A percentile compares a stretch with the other conserved stretches of the same genome.
Evolutionary conservation across 2,329 filamentous ascomycete genomes (phyloP).

Genomic region (Penicillium vulpinum): DNA sequence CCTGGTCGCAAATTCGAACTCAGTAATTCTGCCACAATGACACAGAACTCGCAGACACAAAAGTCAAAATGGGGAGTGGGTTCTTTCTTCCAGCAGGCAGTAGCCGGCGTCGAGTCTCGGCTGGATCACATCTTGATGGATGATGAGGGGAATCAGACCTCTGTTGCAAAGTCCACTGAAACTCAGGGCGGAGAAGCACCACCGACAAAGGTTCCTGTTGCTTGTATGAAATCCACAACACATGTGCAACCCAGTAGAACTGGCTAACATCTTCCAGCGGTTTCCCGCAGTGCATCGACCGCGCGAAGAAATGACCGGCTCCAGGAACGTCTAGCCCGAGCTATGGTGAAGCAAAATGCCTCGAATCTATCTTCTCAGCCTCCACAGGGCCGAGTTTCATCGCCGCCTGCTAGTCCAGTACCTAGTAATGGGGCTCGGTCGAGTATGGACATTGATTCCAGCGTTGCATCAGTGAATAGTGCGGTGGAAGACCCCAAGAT

Average conservation of each 20-base stretch:
- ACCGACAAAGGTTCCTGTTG: constrained; percentile 22
- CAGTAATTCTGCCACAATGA: constrained; percentile 26
- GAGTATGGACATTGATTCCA: constrained; percentile 40
- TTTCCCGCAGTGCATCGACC: constrained; percentile 65
- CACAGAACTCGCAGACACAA: constrained; percentile 42
- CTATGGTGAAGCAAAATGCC: constrained; percentile 72
- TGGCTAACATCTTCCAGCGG: constrained; percentile 40
- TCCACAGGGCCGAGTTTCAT: constrained; percentile 52
- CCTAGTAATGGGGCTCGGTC: constrained; percentile 47
- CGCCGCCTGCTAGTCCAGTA: constrained; percentile 53
- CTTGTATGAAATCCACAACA: constrained; percentile 28
- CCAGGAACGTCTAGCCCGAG: constrained; percentile 85
- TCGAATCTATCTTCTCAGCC: constrained; percentile 49
- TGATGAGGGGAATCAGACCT: constrained; percentile 56
- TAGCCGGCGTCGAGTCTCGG: constrained; percentile 89
- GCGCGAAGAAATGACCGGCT: constrained; percentile 74
- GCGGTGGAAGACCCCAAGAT: constrained; percentile 25
- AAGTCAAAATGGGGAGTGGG: constrained; percentile 68
- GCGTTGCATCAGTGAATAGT: constrained; percentile 20
- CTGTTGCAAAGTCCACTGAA: constrained; percentile 37
- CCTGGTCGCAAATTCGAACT: constrained; percentile 9
- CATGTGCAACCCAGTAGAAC: neutral
- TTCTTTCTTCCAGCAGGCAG: constrained; percentile 79
- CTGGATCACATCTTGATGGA: constrained; percentile 90
- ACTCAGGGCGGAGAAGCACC: constrained; percentile 30